Conservation (phyloP, 345 rosid genomes). For the Rhizophora mangle region DNA sequence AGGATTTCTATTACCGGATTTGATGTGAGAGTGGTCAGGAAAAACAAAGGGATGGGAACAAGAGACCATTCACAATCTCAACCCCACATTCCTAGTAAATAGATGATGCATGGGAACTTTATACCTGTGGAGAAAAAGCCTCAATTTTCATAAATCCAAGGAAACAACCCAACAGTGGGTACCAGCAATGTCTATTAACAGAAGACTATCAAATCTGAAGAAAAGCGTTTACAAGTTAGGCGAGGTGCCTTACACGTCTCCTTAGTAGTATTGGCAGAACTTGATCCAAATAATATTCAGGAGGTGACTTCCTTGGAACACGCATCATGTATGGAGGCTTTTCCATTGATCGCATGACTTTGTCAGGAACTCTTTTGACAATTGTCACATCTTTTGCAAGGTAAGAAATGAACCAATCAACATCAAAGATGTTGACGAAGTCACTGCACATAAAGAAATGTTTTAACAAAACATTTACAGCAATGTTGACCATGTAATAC, state of each 20-base stretch:
- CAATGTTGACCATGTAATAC: background rate
- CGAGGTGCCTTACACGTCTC: conserved; percentile 59
- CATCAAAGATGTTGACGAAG: conserved; percentile 81
- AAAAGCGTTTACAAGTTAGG: conserved; percentile 9
- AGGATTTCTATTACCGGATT: too few relatives aligned
- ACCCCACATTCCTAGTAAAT: too few relatives aligned
- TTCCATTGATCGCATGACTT: conserved; percentile 87
- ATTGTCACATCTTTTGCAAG: conserved; percentile 88
- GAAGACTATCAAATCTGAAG: background rate
- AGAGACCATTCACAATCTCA: too few relatives aligned
- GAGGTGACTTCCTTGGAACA: conserved; percentile 91
- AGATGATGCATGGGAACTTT: too few relatives aligned
- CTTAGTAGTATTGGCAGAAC: conserved; percentile 80
- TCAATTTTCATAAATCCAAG: background rate
- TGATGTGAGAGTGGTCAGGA: too few relatives aligned
- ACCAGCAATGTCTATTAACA: background rate
- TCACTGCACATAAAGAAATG: conserved; percentile 59
- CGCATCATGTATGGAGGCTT: conserved; percentile 97
- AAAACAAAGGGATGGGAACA: too few relatives aligned
- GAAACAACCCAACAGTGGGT: background rate
- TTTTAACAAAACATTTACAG: background rate
- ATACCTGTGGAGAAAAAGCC: background rate
- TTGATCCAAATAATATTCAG: conserved; percentile 94
- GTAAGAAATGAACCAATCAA: conserved; percentile 85
- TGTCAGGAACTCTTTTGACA: conserved; percentile 93